A percentile compares a stretch with the other conserved stretches of the same genome.
Evolutionary conservation across 768 basidiomycete species (phyloP).

Genomic region (Nidularia pulvinata): DNA sequence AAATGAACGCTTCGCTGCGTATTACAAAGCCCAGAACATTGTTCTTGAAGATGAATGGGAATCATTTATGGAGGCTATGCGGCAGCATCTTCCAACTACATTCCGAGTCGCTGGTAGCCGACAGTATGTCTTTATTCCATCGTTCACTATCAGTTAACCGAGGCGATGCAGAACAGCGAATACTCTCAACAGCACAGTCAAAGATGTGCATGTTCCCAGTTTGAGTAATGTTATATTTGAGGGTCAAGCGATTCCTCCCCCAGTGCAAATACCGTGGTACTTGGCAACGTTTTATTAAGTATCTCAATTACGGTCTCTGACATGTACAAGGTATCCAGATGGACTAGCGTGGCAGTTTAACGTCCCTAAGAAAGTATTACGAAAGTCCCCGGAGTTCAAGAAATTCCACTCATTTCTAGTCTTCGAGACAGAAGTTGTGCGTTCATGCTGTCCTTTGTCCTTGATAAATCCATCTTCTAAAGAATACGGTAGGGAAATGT

Average conservation of each 20-base stretch:
- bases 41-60: constrained; percentile 83
- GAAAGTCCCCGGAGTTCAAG: constrained; percentile 89
- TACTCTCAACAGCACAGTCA: constrained; percentile 80
- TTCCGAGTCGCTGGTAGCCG: constrained; percentile 91
- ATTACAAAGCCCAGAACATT: constrained; percentile 78
- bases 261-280: constrained; percentile 85
- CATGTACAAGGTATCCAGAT: constrained; percentile 78
- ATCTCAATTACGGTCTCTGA: not conserved
- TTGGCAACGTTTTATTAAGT: constrained; percentile 7
- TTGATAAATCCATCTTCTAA: not conserved
- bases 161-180: constrained; percentile 49
- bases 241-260: constrained; percentile 73
- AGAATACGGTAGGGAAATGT: constrained; percentile 76
- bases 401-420: constrained; percentile 96
- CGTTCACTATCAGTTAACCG: not conserved
- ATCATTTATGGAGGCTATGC: constrained; percentile 60
- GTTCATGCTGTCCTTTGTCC: constrained; percentile 21
- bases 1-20: constrained; percentile 65
- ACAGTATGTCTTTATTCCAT: constrained; percentile 47
- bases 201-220: constrained; percentile 74
- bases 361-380: constrained; percentile 83
- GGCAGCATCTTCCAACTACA: constrained; percentile 84
- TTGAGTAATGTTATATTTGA: constrained; percentile 77
- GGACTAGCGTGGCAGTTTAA: constrained; percentile 98
- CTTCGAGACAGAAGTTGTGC: constrained; percentile 95